These are phyloP conservation scores for Zostera marina DNA, from an alignment of 116 monocot genomes.

Conservation along the genomic window DNA sequence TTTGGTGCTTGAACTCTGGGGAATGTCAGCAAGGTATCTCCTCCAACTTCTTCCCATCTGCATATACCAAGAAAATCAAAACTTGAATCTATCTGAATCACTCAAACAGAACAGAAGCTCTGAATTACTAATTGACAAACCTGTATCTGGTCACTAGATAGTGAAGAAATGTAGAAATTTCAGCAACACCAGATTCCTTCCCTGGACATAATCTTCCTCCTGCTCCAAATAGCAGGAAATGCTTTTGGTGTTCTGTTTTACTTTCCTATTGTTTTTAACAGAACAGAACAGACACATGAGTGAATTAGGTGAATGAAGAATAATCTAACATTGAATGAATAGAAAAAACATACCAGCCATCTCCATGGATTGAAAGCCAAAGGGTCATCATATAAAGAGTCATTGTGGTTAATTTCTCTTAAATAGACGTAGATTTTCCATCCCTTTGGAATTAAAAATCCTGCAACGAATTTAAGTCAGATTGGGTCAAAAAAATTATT, in stretches of 20 bases:
- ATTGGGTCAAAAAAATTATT: not conserved
- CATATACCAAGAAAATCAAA: not conserved
- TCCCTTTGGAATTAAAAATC: slow-evolving; percentile 65
- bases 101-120: not conserved
- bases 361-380: slow-evolving; percentile 84
- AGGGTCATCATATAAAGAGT: slow-evolving; percentile 45
- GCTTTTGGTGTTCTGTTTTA: slow-evolving; percentile 49
- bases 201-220: slow-evolving; percentile 77
- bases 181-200: slow-evolving; percentile 65
- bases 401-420: slow-evolving; percentile 74
- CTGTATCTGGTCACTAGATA: slow-evolving; percentile 84
- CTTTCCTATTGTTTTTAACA: slow-evolving; percentile 26
- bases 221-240: slow-evolving; percentile 73
- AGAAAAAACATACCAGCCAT: slow-evolving; percentile 83
- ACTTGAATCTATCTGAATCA: not conserved
- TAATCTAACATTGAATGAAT: not conserved
- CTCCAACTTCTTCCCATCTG: slow-evolving; percentile 93
- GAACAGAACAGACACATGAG: too few species aligned
- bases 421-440: slow-evolving; percentile 91
- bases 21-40: slow-evolving; percentile 48
- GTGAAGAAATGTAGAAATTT: slow-evolving; percentile 81
- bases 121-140: slow-evolving; percentile 8
- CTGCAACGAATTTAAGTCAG: slow-evolving; percentile 24
- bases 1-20: slow-evolving; percentile 89
- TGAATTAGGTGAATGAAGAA: not conserved